phyloP scores from a whole-genome alignment of 768 basidiomycete species.

The Zangia roseola region DNA sequence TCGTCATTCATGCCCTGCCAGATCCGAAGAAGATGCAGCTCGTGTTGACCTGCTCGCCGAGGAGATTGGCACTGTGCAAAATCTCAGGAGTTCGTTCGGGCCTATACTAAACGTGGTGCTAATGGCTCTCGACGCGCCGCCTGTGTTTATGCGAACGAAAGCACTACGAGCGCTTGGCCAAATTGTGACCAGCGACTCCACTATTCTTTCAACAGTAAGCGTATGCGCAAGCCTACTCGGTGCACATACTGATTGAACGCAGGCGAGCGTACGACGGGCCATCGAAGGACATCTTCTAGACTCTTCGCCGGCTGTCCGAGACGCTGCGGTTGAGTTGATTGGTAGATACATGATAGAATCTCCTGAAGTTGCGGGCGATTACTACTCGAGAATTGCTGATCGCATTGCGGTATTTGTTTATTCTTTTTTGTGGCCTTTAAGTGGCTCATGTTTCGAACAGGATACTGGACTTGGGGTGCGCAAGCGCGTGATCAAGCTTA shows the following conservation, averaged over 20 bases:
- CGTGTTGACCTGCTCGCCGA: slow-evolving; percentile 71
- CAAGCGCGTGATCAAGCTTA: slow-evolving; percentile 93
- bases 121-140: slow-evolving; percentile 75
- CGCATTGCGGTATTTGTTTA: slow-evolving; percentile 76
- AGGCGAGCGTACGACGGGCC: slow-evolving; percentile 78
- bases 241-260: slow-evolving; percentile 5
- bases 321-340: slow-evolving; percentile 94
- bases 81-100: slow-evolving; percentile 76
- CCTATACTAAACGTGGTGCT: slow-evolving; percentile 81
- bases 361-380: slow-evolving; percentile 84
- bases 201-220: slow-evolving; percentile 72
- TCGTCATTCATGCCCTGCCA: slow-evolving; percentile 28
- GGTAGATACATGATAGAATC: slow-evolving; percentile 96
- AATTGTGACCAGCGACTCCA: slow-evolving; percentile 86
- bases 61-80: slow-evolving; percentile 74
- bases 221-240: not conserved
- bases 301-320: slow-evolving; percentile 90
- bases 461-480: slow-evolving; percentile 93
- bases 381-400: slow-evolving; percentile 85
- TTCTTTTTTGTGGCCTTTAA: not conserved
- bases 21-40: slow-evolving; percentile 67
- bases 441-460: slow-evolving; percentile 39
- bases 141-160: slow-evolving; percentile 93
- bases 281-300: slow-evolving; percentile 92
- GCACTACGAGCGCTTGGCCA: slow-evolving; percentile 87